Conservation (phyloP, 2,329 filamentous ascomycete species). For the Tolypocladium capitatum region DNA sequence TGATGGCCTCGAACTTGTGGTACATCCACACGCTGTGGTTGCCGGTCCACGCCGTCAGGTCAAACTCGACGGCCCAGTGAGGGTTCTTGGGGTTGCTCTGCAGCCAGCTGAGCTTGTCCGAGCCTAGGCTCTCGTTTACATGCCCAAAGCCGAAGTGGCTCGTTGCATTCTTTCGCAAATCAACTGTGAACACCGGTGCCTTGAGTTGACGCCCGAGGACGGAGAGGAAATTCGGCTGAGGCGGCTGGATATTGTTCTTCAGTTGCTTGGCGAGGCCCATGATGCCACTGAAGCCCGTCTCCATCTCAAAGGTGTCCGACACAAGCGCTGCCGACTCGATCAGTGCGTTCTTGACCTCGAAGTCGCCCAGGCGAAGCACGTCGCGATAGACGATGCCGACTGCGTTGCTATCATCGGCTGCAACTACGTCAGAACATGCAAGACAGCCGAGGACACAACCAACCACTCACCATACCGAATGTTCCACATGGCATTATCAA, state of each 20-base stretch:
- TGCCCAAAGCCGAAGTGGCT: constrained; percentile 39
- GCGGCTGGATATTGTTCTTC: constrained; percentile 28
- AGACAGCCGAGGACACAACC: not conserved
- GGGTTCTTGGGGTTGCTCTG: constrained; percentile 16
- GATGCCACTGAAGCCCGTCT: constrained; percentile 32
- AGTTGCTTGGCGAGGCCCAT: constrained; percentile 37
- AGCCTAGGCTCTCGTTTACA: constrained; percentile 26
- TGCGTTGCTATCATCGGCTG: constrained; percentile 31
- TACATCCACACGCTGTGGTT: constrained; percentile 38
- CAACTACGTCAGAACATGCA: not conserved
- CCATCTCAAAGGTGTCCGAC: constrained; percentile 28
- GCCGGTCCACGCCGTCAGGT: constrained; percentile 25
- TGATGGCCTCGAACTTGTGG: constrained; percentile 38
- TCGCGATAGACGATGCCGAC: constrained; percentile 38
- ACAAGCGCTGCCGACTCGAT: constrained; percentile 35
- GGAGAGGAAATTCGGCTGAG: constrained; percentile 30
- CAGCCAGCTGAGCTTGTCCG: constrained; percentile 30
- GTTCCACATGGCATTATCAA: constrained; percentile 33
- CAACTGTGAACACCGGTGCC: constrained; percentile 32
- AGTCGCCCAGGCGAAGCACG: constrained; percentile 29
- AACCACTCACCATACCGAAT: constrained; percentile 32
- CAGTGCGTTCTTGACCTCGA: constrained; percentile 29
- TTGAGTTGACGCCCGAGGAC: constrained; percentile 26
- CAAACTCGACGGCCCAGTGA: constrained; percentile 34
- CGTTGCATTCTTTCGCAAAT: constrained; percentile 32